These are phyloP conservation scores for Globisporangium megalacanthum DNA, from an alignment of 352 stramenopile genomes.

Conservation along the genomic window DNA sequence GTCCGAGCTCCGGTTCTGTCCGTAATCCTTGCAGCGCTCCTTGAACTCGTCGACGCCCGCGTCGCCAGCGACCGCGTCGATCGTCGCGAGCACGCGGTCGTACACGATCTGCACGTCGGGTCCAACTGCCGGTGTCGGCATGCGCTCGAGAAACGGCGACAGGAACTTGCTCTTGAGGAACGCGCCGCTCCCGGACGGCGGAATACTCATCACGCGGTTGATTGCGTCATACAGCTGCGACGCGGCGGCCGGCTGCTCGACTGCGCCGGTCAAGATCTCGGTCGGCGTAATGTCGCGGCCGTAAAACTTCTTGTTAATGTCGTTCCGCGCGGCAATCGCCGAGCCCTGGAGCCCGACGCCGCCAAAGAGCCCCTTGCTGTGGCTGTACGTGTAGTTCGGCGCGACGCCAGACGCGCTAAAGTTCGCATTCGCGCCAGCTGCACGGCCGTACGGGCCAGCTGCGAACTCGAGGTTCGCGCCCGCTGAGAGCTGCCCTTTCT, in stretches of 20 bases:
- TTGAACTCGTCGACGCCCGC: conserved; percentile 78
- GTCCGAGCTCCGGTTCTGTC: conserved; percentile 75
- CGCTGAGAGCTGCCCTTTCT: conserved; percentile 77
- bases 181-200: conserved; percentile 42
- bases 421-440: conserved; percentile 69
- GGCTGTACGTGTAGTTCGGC: conserved; percentile 87
- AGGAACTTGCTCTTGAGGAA: conserved; percentile 59
- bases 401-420: conserved; percentile 68
- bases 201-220: conserved; percentile 69
- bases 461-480: conserved; percentile 82
- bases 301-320: conserved; percentile 89
- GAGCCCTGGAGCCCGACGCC: conserved; percentile 77
- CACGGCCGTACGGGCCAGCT: conserved; percentile 71
- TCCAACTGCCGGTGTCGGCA: conserved; percentile 62
- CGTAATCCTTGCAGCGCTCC: conserved; percentile 81
- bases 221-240: conserved; percentile 80
- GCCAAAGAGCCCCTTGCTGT: conserved; percentile 85
- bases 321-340: conserved; percentile 64
- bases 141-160: conserved; percentile 64
- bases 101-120: conserved; percentile 82
- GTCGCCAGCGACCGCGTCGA: conserved; percentile 50
- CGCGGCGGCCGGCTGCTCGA: conserved; percentile 76
- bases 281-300: conserved; percentile 79
- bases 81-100: conserved; percentile 73
- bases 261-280: conserved; percentile 76